phyloP scores from a whole-genome alignment of 2,329 filamentous ascomycete genomes.

The Ophiocordyceps polyrhachis-furcata region DNA sequence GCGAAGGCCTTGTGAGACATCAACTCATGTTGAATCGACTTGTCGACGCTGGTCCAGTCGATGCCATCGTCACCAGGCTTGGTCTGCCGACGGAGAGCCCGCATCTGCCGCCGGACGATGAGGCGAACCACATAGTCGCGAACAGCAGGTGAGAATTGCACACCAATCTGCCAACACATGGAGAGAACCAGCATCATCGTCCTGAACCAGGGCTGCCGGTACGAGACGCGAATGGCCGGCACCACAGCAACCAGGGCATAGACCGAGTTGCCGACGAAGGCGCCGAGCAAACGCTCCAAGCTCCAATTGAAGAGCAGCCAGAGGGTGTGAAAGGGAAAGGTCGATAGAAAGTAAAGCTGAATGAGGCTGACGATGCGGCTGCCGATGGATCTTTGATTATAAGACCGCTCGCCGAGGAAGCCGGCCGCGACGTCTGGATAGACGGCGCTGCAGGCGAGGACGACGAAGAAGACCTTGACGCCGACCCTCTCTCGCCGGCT shows the following conservation, averaged over 20 bases:
- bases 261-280: constrained; percentile 6
- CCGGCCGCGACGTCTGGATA: constrained; percentile 6
- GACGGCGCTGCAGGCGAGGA: constrained; percentile 5
- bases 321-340: constrained; percentile 4
- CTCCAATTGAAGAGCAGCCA: constrained; percentile 8
- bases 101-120: constrained; percentile 4
- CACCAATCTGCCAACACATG: constrained; percentile 5
- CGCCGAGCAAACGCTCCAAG: constrained; percentile 6
- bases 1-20: constrained; percentile 1
- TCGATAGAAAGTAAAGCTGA: constrained; percentile 6
- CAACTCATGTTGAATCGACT: constrained; percentile 3
- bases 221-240: constrained; percentile 4
- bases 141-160: constrained; percentile 5
- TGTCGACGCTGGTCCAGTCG: constrained; percentile 4
- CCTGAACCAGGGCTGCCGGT: constrained; percentile 5
- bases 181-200: constrained; percentile 6
- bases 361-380: constrained; percentile 5
- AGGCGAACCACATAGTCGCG: constrained; percentile 5
- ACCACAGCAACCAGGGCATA: constrained; percentile 6
- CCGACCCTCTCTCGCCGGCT: constrained; percentile 3
- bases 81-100: constrained; percentile 1
- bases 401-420: constrained; percentile 6
- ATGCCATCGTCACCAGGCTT: not conserved
- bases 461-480: constrained; percentile 6
- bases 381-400: constrained; percentile 7